phyloP scores from a whole-genome alignment of 1,139 yeast genomes.

The Kodamaea plutei region DNA sequence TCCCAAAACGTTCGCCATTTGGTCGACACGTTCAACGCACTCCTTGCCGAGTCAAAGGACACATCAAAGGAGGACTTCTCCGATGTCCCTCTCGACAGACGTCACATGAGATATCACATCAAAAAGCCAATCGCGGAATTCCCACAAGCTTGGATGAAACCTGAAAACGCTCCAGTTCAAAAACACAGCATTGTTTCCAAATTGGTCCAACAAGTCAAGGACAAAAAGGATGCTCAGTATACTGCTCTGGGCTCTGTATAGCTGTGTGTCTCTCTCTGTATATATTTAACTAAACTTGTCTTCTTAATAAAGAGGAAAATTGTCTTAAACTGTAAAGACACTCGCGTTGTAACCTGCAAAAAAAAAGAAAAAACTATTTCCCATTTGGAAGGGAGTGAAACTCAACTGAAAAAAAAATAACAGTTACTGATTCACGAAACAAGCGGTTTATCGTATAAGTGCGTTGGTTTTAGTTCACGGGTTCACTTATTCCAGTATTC shows the following conservation, averaged over 20 bases:
- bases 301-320: not conserved
- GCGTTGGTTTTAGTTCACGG: too few species aligned
- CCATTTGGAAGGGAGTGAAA: too few species aligned
- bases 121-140: conserved; percentile 40
- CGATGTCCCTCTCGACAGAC: conserved; percentile 78
- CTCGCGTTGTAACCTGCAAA: too few species aligned
- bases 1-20: conserved; percentile 81
- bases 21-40: conserved; percentile 57
- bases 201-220: conserved; percentile 33
- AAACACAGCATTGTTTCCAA: conserved; percentile 30
- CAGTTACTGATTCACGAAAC: too few species aligned
- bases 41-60: conserved; percentile 66
- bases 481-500: too few species aligned
- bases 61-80: conserved; percentile 54
- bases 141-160: conserved; percentile 86
- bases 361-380: too few species aligned
- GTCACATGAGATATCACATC: conserved; percentile 56
- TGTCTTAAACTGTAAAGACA: too few species aligned
- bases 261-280: too few species aligned
- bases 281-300: not conserved
- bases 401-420: too few species aligned
- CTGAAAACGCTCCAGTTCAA: conserved; percentile 55
- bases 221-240: conserved; percentile 27
- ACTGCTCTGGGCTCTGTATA: not conserved
- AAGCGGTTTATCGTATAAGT: too few species aligned